Evolutionary conservation across 257 asterid genomes (phyloP).

Genomic region (Rubia yunnanensis): DNA sequence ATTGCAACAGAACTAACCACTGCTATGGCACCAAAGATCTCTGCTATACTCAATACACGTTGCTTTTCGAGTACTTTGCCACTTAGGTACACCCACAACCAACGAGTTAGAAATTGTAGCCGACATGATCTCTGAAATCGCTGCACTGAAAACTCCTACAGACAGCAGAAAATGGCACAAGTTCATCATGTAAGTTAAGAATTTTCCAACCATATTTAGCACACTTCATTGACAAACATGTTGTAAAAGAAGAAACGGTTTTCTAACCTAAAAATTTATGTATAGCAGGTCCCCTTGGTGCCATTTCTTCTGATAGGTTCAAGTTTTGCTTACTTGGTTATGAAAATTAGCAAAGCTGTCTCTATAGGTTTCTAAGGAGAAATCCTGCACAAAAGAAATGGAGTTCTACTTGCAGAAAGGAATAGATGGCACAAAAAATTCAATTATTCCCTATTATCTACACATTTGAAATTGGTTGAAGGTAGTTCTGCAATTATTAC

Average conservation of each 20-base stretch:
- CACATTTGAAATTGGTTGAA: not conserved
- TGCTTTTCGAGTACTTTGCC: conserved; percentile 21
- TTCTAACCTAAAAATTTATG: conserved; percentile 41
- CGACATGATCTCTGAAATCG: conserved; percentile 49
- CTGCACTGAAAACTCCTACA: conserved; percentile 64
- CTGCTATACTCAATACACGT: conserved; percentile 19
- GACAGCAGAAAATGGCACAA: conserved; percentile 12
- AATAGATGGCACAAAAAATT: conserved; percentile 8
- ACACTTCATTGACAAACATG: not conserved
- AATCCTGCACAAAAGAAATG: conserved; percentile 61
- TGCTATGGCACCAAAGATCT: conserved; percentile 38
- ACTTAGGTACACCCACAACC: conserved; percentile 43
- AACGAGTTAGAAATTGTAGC: conserved; percentile 40
- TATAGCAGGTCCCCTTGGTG: conserved; percentile 17
- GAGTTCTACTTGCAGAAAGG: conserved; percentile 16
- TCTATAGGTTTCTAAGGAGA: conserved; percentile 60
- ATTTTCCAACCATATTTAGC: conserved; percentile 1
- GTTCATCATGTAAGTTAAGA: not conserved
- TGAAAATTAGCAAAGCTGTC: conserved; percentile 53
- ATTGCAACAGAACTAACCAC: conserved; percentile 42
- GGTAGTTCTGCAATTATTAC: not conserved
- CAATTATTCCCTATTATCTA: not conserved
- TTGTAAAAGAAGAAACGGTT: conserved; percentile 7
- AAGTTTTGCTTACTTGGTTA: conserved; percentile 35
- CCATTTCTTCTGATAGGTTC: conserved; percentile 36